A percentile compares a stretch with the other conserved stretches of the same genome.
Conservation (phyloP, 176 grass and related monocot genomes). For the Poa pratensis region DNA sequence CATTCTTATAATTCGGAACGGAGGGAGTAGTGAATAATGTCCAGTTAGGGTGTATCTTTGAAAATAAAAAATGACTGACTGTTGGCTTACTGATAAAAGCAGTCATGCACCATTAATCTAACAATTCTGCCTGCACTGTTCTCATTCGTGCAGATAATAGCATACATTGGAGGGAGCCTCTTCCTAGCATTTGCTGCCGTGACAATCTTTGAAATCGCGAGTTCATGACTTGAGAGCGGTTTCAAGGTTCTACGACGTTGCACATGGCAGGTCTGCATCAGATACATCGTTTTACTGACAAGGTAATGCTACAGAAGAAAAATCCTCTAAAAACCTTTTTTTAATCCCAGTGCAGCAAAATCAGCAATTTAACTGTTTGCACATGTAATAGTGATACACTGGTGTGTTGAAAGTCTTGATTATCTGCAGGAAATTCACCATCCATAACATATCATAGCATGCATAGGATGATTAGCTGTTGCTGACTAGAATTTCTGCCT, state of each 20-base stretch:
- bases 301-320: background rate
- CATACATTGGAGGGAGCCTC: constrained; percentile 89
- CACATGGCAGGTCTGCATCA: constrained; percentile 33
- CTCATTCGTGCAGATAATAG: constrained; percentile 64
- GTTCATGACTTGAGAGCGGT: constrained; percentile 38
- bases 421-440: constrained; percentile 20
- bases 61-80: background rate
- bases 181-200: constrained; percentile 90
- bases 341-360: background rate
- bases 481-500: constrained; percentile 38
- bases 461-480: constrained; percentile 18
- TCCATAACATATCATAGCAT: background rate
- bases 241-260: constrained; percentile 25
- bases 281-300: background rate
- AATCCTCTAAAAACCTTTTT: background rate
- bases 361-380: background rate
- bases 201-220: constrained; percentile 82
- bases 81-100: background rate
- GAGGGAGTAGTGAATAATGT: no score
- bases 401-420: constrained; percentile 18
- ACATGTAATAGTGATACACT: background rate
- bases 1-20: no score
- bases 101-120: constrained; percentile 20
- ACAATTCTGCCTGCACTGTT: background rate
- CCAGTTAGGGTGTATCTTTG: background rate